phyloP scores from a whole-genome alignment of 257 asterid genomes.

The Solanum chilense region DNA sequence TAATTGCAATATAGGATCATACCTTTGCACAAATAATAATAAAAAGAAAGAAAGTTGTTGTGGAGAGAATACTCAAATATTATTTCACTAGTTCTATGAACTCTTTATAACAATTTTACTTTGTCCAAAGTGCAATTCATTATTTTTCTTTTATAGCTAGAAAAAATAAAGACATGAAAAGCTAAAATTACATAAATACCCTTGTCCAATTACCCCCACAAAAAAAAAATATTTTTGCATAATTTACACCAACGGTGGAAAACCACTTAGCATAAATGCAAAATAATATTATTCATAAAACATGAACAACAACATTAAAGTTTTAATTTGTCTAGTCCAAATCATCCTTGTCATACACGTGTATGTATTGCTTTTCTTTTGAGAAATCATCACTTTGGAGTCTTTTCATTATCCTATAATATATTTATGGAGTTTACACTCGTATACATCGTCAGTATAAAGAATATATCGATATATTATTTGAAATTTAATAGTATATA shows the following conservation, averaged over 20 bases:
- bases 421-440: not conserved
- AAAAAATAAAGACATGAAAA: not conserved
- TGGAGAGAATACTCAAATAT: not conserved
- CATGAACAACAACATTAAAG: not conserved
- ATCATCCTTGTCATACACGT: conserved; percentile 18
- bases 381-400: not conserved
- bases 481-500: too few relatives aligned
- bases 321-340: not conserved
- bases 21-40: not conserved
- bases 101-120: not conserved
- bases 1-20: not conserved
- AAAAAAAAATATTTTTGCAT: not conserved
- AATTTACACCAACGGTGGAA: not conserved
- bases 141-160: not conserved
- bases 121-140: not conserved
- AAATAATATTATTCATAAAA: not conserved
- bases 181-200: not conserved
- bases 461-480: too few relatives aligned
- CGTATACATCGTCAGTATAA: not conserved
- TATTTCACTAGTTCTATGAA: not conserved
- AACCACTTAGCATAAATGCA: conserved; percentile 2
- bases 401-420: not conserved
- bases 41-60: not conserved
- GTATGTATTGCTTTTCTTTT: not conserved
- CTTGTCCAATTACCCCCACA: not conserved